Percentiles rank a stretch among this genome's conserved stretches.
Conservation (phyloP, 2,329 filamentous ascomycete genomes). For the Penicillium crustosum region DNA sequence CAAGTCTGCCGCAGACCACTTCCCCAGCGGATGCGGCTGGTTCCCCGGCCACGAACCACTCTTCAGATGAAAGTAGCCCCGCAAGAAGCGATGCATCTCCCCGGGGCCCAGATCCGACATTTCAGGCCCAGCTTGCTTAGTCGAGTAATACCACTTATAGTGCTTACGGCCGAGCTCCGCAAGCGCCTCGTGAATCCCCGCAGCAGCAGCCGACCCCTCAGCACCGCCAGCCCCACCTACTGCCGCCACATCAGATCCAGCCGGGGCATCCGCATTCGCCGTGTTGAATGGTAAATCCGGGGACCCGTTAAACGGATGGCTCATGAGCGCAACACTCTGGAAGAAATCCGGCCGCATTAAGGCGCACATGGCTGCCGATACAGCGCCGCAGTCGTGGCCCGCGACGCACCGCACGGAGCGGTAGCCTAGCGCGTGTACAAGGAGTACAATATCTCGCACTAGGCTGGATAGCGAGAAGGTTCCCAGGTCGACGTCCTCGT, state of each 20-base stretch:
- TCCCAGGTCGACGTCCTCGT: slow-evolving; percentile 54
- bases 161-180: slow-evolving; percentile 61
- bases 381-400: slow-evolving; percentile 67
- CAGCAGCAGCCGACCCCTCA: too few species aligned
- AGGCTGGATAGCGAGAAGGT: slow-evolving; percentile 60
- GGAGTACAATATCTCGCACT: slow-evolving; percentile 61
- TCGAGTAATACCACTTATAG: slow-evolving; percentile 63
- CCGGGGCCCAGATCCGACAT: slow-evolving; percentile 41
- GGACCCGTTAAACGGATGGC: slow-evolving; percentile 62
- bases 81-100: slow-evolving; percentile 60
- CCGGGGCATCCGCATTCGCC: slow-evolving; percentile 27
- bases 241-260: not conserved
- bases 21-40: slow-evolving; percentile 53
- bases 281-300: slow-evolving; percentile 52
- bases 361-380: slow-evolving; percentile 59
- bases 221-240: not conserved
- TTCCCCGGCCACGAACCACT: slow-evolving; percentile 61
- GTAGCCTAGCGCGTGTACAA: slow-evolving; percentile 63
- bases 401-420: slow-evolving; percentile 58
- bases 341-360: slow-evolving; percentile 66
- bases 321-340: slow-evolving; percentile 61
- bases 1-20: slow-evolving; percentile 53
- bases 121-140: slow-evolving; percentile 35
- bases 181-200: slow-evolving; percentile 57
- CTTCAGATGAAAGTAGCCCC: slow-evolving; percentile 69